Base-by-base conservation (phyloP, 495 filamentous ascomycete genomes). In the Antarctomyces pellizariae region DNA sequence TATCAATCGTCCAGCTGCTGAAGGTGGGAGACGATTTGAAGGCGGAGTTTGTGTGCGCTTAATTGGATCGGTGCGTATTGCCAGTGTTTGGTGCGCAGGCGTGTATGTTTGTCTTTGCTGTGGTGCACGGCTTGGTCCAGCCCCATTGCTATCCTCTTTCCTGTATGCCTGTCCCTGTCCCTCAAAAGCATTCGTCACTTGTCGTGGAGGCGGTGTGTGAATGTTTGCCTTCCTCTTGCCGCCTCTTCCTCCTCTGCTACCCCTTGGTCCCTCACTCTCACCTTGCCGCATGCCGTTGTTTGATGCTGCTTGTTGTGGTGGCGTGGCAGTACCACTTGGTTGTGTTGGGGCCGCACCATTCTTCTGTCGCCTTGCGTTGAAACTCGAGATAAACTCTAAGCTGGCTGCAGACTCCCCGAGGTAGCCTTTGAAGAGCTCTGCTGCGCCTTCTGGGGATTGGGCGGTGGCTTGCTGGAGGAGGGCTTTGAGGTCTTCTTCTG, bases 301-400 rank as follows among this genome's bases (percentile, higher is more conserved):
- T 7, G 6, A 9, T 2, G 29, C n/a, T 15, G 34, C 31, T 10
- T 35, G 32, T 0, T 31, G 29, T 2, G 44, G 37, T 13, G 36
- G 41, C n/a, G n/a, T n/a, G n/a, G n/a, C n/a, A n/a, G n/a, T n/a
- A n/a, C n/a, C n/a, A 23, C 39, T 23, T 3, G 29, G 15, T n/a
- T n/a, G n/a, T 1, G 35, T 17, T 10, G 32, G 16, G n/a, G 44
- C 17, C 2, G 46, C 23, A 22, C 38, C 49, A 0, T 53, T 50
- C 13, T 56, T 50, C 39, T 61, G 48, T 17, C 76, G 66, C 16
- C 66, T 70, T 6, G 69, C 54, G 44, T 86, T 95, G 58, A 91
- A 95, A 22, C 71, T 69, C 13, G 79, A 67, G 38, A 97, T 91
- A 45, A 95, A 97, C 33, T 90, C 80, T 32, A 93, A 48, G 1